Evolutionary conservation across 1,139 yeast genomes (phyloP).

Genomic region (Yamadazyma atlantica): DNA sequence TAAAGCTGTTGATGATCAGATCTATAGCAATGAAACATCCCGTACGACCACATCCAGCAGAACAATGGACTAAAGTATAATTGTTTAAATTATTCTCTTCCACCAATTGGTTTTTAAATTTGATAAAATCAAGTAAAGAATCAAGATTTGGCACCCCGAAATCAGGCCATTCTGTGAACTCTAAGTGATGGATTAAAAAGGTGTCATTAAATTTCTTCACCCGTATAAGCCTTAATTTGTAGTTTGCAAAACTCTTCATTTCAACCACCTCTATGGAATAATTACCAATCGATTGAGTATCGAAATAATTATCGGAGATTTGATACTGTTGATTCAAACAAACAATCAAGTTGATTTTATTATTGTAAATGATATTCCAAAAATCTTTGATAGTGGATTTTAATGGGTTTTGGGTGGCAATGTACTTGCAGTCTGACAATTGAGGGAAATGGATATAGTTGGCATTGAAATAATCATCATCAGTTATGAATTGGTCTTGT

Average conservation of each 20-base stretch:
- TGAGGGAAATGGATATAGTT: conserved; percentile 30
- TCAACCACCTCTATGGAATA: conserved; percentile 16
- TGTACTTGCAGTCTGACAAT: conserved; percentile 25
- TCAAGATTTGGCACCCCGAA: conserved; percentile 64
- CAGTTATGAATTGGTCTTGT: conserved; percentile 3
- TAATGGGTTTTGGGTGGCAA: conserved; percentile 49
- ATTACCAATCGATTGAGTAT: conserved; percentile 18
- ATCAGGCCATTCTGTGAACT: conserved; percentile 80
- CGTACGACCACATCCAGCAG: conserved; percentile 84
- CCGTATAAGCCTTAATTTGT: conserved; percentile 12
- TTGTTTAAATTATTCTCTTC: conserved; percentile 18
- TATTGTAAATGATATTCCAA: conserved; percentile 49
- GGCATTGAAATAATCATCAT: conserved; percentile 44
- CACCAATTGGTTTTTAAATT: conserved; percentile 44
- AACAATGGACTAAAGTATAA: conserved; percentile 57
- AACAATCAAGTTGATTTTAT: conserved; percentile 61
- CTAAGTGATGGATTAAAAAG: conserved; percentile 54
- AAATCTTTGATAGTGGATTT: conserved; percentile 41
- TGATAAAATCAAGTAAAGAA: conserved; percentile 53
- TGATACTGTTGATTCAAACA: conserved; percentile 56
- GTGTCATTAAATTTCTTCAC: conserved; percentile 9
- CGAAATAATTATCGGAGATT: conserved; percentile 20
- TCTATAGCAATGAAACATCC: conserved; percentile 70
- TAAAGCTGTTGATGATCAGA: conserved; percentile 22
- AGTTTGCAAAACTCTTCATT: conserved; percentile 11